Percentiles rank a stretch among this genome's conserved stretches.
These are phyloP conservation scores for Citrus cavaleriei DNA, from an alignment of 345 rosid genomes.

Conservation along the genomic window DNA sequence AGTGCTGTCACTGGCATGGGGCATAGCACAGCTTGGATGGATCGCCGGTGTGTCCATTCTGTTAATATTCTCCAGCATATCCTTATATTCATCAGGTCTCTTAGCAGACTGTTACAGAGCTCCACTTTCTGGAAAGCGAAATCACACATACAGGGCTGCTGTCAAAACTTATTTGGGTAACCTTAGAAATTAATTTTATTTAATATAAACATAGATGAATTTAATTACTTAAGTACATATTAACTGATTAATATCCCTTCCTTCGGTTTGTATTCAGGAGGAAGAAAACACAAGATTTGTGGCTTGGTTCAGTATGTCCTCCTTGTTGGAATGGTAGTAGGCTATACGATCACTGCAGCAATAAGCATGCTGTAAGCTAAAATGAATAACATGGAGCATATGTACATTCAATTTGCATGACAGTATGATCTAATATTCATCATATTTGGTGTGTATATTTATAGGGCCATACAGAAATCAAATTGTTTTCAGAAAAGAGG, in stretches of 20 bases:
- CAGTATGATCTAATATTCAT: background rate
- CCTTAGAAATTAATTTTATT: too few relatives aligned
- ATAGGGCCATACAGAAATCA: slow-evolving; percentile 48
- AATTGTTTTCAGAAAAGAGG: slow-evolving; percentile 56
- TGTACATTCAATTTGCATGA: background rate
- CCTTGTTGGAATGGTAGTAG: background rate
- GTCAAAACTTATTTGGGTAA: slow-evolving; percentile 11
- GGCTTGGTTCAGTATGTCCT: slow-evolving; percentile 1
- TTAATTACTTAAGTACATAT: background rate
- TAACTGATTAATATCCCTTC: too few relatives aligned
- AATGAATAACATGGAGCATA: too few relatives aligned
- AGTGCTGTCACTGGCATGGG: slow-evolving; percentile 19
- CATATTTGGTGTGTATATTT: background rate
- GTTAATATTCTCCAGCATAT: slow-evolving; percentile 4
- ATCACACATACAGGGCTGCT: slow-evolving; percentile 5
- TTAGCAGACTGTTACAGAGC: slow-evolving; percentile 16
- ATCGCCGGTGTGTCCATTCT: slow-evolving; percentile 7
- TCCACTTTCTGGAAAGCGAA: slow-evolving; percentile 17
- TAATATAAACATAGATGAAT: background rate
- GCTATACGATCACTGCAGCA: slow-evolving; percentile 18
- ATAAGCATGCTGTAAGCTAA: slow-evolving; percentile 21
- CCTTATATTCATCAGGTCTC: slow-evolving; percentile 11
- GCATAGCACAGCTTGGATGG: slow-evolving; percentile 23
- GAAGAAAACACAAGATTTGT: background rate
- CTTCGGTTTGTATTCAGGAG: background rate